A percentile compares a stretch with the other conserved stretches of the same genome.
Evolutionary conservation across 768 basidiomycete species (phyloP).

Genomic region (Tricholoma sp.): DNA sequence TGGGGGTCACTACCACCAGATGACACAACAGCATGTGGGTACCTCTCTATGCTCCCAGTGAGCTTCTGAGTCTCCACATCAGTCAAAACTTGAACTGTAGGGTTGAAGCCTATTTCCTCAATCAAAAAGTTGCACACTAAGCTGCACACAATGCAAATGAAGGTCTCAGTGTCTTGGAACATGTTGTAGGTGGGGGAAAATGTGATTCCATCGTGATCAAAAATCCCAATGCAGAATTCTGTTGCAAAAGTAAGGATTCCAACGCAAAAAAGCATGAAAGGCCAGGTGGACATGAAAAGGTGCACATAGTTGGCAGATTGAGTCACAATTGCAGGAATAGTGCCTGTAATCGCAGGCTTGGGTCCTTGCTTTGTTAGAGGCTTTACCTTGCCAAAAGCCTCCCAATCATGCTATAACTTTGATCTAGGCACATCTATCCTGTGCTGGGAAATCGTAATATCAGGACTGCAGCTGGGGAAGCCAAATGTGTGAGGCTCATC

Average conservation of each 20-base stretch:
- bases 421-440: not conserved
- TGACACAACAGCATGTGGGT: slow-evolving; percentile 5
- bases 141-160: slow-evolving; percentile 22
- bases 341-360: slow-evolving; percentile 2
- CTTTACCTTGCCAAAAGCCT: slow-evolving; percentile 12
- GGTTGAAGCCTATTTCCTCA: slow-evolving; percentile 14
- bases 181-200: slow-evolving; percentile 22
- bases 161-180: slow-evolving; percentile 13
- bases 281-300: slow-evolving; percentile 21
- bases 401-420: slow-evolving; percentile 7
- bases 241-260: slow-evolving; percentile 21
- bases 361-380: slow-evolving; percentile 12
- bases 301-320: slow-evolving; percentile 23
- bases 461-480: slow-evolving; percentile 12
- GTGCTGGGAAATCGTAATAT: slow-evolving; percentile 4
- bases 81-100: slow-evolving; percentile 9
- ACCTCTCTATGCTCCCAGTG: not conserved
- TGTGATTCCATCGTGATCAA: slow-evolving; percentile 24
- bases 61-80: not conserved
- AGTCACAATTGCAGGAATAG: slow-evolving; percentile 9
- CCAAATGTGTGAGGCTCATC: slow-evolving; percentile 7
- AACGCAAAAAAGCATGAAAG: slow-evolving; percentile 25
- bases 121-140: slow-evolving; percentile 13
- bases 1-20: slow-evolving; percentile 4
- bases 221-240: slow-evolving; percentile 19